Percentiles rank a stretch among this genome's conserved stretches.
Evolutionary conservation across 2,329 filamentous ascomycete species (phyloP).

Genomic region (Hymenoscyphus occultus): DNA sequence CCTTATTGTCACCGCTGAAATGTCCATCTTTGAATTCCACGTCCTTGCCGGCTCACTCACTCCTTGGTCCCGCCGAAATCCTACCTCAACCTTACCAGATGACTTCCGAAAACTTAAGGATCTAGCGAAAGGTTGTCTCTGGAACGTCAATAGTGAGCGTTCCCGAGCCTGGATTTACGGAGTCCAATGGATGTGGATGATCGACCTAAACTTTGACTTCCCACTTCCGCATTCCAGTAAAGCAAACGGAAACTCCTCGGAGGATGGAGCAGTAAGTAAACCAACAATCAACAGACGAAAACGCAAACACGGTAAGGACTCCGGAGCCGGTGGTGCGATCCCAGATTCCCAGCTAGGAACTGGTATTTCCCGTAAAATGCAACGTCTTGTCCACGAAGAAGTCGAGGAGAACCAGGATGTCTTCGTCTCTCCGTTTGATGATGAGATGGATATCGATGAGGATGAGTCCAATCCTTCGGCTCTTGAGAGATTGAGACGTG

Average conservation of each 20-base stretch:
- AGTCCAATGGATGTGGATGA: constrained; percentile 83
- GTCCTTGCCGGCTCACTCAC: constrained; percentile 73
- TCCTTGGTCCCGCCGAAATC: constrained; percentile 83
- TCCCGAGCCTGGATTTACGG: constrained; percentile 85
- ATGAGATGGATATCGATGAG: constrained; percentile 39
- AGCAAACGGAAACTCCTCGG: constrained; percentile 1
- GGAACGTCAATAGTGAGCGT: constrained; percentile 61
- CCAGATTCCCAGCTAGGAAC: constrained; percentile 35
- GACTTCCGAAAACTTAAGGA: constrained; percentile 74
- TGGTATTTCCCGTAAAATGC: constrained; percentile 40
- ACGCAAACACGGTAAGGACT: constrained; percentile 33
- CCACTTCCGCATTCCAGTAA: constrained; percentile 33
- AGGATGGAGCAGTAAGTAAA: constrained; percentile 24
- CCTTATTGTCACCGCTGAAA: constrained; percentile 59
- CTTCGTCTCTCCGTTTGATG: constrained; percentile 38
- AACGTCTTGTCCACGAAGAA: constrained; percentile 41
- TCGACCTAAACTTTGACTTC: constrained; percentile 76
- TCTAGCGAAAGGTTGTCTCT: constrained; percentile 77
- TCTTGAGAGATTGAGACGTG: constrained; percentile 18
- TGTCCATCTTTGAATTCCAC: constrained; percentile 75
- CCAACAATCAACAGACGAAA: constrained; percentile 37
- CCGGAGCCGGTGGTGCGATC: constrained; percentile 55
- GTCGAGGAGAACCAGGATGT: constrained; percentile 38
- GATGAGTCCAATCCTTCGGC: constrained; percentile 32
- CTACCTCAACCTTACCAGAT: constrained; percentile 68